Conservation (phyloP, 139 green algal species). For the Volvox reticuliferus region DNA sequence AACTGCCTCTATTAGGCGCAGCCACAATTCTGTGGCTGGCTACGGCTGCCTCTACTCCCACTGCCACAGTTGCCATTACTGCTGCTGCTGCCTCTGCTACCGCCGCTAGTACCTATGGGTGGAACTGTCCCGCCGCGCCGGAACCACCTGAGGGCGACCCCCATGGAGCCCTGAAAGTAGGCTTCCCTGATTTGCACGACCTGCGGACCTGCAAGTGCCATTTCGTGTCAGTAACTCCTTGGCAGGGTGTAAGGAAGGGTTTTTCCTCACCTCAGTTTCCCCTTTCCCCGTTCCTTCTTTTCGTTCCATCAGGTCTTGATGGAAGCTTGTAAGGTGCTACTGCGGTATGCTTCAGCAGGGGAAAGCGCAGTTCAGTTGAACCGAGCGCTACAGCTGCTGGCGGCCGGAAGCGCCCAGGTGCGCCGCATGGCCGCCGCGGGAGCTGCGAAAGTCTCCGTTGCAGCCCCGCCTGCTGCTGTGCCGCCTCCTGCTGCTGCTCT, state of each 20-base stretch:
- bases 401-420: background rate
- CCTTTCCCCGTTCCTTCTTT: background rate
- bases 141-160: background rate
- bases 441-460: background rate
- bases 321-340: background rate
- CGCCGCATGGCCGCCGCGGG: background rate
- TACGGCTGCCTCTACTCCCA: background rate
- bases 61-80: background rate
- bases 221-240: no score
- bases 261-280: no score
- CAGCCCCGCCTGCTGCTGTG: background rate
- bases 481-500: no score
- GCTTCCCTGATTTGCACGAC: no score
- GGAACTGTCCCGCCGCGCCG: background rate
- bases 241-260: no score
- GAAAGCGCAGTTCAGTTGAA: background rate
- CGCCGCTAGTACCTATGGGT: no score
- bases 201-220: no score
- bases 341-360: background rate
- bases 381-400: conserved; percentile 16
- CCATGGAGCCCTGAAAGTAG: background rate
- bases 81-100: background rate
- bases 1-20: background rate
- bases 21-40: conserved; percentile 7
- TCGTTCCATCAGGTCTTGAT: background rate